Percentiles rank a stretch among this genome's conserved stretches.
These are phyloP conservation scores for Colletotrichum scovillei DNA, from an alignment of 2,329 filamentous ascomycete genomes.

Conservation along the genomic window DNA sequence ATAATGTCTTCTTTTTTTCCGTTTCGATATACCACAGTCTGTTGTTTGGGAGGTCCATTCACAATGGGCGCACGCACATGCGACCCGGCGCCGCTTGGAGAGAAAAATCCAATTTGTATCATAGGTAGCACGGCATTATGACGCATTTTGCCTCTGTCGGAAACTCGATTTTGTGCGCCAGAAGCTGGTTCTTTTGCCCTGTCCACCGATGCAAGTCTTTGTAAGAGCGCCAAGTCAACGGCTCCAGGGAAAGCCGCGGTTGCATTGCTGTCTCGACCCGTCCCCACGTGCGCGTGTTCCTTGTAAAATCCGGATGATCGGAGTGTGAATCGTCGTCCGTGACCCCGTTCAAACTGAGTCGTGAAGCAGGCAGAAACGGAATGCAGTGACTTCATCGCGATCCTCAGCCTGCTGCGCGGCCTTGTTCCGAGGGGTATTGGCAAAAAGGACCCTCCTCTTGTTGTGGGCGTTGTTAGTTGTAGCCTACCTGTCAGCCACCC, in stretches of 20 bases:
- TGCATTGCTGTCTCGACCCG: background rate
- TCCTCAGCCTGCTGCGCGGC: background rate
- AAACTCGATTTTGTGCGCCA: background rate
- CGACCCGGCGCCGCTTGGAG: conserved; percentile 11
- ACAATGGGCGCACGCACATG: conserved; percentile 25
- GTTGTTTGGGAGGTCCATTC: conserved; percentile 29
- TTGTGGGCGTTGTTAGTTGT: background rate
- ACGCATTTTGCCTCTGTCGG: conserved; percentile 21
- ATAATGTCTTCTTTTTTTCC: conserved; percentile 2
- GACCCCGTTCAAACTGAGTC: conserved; percentile 16
- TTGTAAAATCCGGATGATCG: conserved; percentile 24
- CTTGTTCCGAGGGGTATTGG: conserved; percentile 5
- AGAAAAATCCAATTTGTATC: conserved; percentile 20
- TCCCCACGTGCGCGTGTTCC: conserved; percentile 10
- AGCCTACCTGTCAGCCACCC: background rate
- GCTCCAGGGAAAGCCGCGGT: conserved; percentile 21
- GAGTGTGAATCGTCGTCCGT: background rate
- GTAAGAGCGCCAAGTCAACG: conserved; percentile 1
- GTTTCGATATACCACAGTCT: conserved; percentile 32
- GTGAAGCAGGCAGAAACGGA: background rate
- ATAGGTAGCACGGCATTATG: conserved; percentile 32
- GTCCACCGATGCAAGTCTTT: conserved; percentile 4
- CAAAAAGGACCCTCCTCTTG: background rate
- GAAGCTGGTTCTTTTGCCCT: conserved; percentile 4
- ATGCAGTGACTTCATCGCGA: background rate